Evolutionary conservation across 495 filamentous ascomycete genomes (phyloP).

Genomic region (Penicillium cosmopolitanum): DNA sequence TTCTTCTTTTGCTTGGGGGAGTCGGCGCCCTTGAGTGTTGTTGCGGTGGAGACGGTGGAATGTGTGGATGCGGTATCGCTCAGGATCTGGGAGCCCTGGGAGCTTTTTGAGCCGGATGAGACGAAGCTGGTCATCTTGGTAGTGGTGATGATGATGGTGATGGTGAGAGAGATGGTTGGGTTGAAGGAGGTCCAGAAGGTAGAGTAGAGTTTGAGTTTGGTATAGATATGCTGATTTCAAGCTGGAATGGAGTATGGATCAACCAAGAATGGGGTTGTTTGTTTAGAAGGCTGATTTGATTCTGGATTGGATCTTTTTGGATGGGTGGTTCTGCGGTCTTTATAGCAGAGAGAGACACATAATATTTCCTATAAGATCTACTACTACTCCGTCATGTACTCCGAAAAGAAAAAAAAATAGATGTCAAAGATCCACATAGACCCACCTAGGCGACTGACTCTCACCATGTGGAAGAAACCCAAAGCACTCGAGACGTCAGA

Average conservation of each 20-base stretch:
- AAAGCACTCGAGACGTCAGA: constrained; percentile 24
- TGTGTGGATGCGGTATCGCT: constrained; percentile 28
- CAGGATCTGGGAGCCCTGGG: constrained; percentile 19
- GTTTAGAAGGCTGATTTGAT: background rate
- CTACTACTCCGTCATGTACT: constrained; percentile 21
- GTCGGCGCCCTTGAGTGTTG: constrained; percentile 32
- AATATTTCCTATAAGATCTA: background rate
- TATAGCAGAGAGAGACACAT: constrained; percentile 5
- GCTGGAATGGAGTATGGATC: background rate
- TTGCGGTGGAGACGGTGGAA: constrained; percentile 33
- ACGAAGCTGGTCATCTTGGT: constrained; percentile 1
- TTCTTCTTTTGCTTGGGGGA: constrained; percentile 24
- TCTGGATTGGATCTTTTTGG: background rate
- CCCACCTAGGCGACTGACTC: constrained; percentile 20
- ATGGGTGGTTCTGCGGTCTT: constrained; percentile 5
- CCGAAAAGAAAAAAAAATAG: constrained; percentile 14
- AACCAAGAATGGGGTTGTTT: background rate
- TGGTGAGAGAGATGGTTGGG: background rate
- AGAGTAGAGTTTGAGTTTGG: background rate
- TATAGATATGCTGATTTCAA: background rate
- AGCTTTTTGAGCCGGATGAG: background rate
- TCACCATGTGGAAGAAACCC: constrained; percentile 16
- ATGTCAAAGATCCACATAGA: constrained; percentile 13
- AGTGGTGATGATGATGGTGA: background rate
- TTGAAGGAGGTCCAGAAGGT: background rate